Base-by-base conservation (phyloP, 345 rosid genomes). In the Psidium friedrichsthalianum region DNA sequence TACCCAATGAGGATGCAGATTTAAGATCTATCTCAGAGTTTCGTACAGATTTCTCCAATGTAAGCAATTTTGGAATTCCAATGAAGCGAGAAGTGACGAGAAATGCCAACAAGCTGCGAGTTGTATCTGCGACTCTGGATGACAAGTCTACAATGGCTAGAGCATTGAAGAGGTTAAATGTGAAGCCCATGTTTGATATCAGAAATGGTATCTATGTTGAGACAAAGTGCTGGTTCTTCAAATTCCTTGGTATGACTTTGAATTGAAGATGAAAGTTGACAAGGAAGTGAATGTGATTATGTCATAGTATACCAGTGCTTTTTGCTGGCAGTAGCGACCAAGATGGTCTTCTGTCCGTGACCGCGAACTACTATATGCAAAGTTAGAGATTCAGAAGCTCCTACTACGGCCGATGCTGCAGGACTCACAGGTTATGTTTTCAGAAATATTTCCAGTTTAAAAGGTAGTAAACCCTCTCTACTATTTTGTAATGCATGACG, bases 381-480 rank as follows among this genome's bases (percentile, higher is more conserved):
- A 87, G 90, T 78, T 82, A 53, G 88, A 90, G 91, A 94, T 96
- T 80, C 90, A 89, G 86, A 91, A 90, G 98, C 94, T 84, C 93
- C 92, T 86, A 47, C 80, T 84, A 81, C 84, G 44, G 88, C 85
- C 51, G 82, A 86, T 42, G n/a, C 54, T 20, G 85, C 87, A 2
- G 93, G 90, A 85, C 92, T 94, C 36, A 21, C 89, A 78, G 88
- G 94, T 51, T 91, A 90, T 51, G 85, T 92, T 82, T 95, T 94
- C 89, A 91, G 90, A 87, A 94, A 96, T 88, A 36, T 93, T 86
- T 95, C 99, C 90, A 27, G 89, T 95, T 96, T 90, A 86, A 80
- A 89, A 93, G 94, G 99, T 92, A 49, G 78, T 47, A 36, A 44
- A 32, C 16, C 7, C 82, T 44, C 54, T 36, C 40, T 74, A 24